A percentile compares a stretch with the other conserved stretches of the same genome.
phyloP scores from a whole-genome alignment of 768 basidiomycete genomes.

The Strobilomyces echinocephalus region DNA sequence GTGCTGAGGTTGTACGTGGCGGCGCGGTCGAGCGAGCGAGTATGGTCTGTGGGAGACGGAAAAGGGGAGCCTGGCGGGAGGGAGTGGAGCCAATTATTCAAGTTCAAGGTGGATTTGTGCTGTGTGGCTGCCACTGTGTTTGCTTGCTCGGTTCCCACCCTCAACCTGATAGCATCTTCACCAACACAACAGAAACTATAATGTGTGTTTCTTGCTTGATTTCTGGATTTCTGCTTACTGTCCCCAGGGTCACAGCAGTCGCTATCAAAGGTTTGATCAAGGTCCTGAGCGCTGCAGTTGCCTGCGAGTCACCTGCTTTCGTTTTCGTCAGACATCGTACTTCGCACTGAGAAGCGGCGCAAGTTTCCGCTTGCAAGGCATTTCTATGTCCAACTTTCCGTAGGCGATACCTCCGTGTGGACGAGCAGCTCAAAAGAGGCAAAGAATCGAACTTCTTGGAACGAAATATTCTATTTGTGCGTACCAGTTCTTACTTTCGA shows the following conservation, averaged over 20 bases:
- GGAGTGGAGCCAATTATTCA: slow-evolving; percentile 26
- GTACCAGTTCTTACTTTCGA: neutral
- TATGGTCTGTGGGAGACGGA: slow-evolving; percentile 10
- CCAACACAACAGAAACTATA: too few species aligned
- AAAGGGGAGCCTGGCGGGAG: slow-evolving; percentile 33
- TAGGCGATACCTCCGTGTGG: neutral
- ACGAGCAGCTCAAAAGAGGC: neutral
- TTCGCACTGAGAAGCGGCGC: neutral
- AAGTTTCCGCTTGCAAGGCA: neutral
- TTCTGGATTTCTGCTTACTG: too few species aligned
- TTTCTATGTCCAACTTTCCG: neutral
- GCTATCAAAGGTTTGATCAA: neutral
- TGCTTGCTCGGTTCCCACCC: too few species aligned
- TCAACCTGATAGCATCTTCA: too few species aligned
- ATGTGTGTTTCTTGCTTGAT: too few species aligned
- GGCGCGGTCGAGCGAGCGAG: neutral
- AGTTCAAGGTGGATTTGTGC: too few species aligned
- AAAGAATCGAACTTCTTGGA: neutral
- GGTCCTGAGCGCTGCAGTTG: neutral
- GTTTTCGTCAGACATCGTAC: neutral
- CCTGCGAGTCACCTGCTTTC: neutral
- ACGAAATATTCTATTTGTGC: neutral
- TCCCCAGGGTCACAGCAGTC: too few species aligned
- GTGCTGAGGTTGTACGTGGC: slow-evolving; percentile 17
- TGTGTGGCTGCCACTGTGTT: too few species aligned